Base-by-base conservation (phyloP, 2,329 filamentous ascomycete genomes). In the Ascochyta pisi region DNA sequence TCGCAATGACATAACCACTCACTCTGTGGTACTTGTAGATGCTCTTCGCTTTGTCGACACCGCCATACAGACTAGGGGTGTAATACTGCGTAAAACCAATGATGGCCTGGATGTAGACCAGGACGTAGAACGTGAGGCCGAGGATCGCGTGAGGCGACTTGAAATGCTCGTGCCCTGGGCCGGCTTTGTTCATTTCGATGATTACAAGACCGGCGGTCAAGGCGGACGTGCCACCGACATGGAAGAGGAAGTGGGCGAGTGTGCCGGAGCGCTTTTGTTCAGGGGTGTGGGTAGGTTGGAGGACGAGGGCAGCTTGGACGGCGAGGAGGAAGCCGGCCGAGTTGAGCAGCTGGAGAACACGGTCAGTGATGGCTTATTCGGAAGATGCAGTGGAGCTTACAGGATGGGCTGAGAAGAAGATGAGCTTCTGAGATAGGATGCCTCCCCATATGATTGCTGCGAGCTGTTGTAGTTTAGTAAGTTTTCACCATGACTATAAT, bases 1-100 rank as follows among this genome's bases (percentile, higher is more conserved):
- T 69, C 50, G 94, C 77, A 55, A 93, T 79, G 7, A 86, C 63
- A 72, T 99, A 98, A 2, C 94, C 95, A 22, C 82, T 83, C 50
- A 84, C 78, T 27, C 94, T 86, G 75, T 98, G 95, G 68, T 93
- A 96, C 77, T 96, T 97, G 83, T 94, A 98, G 38, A 96, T 75
- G 23, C 82, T 82, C 82, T 93, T 96, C 19, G 92, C 94, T 3
- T 86, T 87, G 24, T 91, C 87, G 60, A 89, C 86, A 52, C 91
- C 87, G 5, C 93, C 93, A 67, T 94, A 96, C 1, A 96, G 67
- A 0, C 72, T 70, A 0, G 93, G 93, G 3, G 85, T 80, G 55
- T 86, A 91, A 81, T 89, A 97, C 78, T 95, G 91, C 29, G 91
- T 89, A 60, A 96, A 85, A 15, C 95, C 94, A 27, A 96, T 84